Evolutionary conservation across 805 yeast species (phyloP), one percentile per base, ranked within the genome.

Genomic region (Sungouiella thailandica): DNA sequence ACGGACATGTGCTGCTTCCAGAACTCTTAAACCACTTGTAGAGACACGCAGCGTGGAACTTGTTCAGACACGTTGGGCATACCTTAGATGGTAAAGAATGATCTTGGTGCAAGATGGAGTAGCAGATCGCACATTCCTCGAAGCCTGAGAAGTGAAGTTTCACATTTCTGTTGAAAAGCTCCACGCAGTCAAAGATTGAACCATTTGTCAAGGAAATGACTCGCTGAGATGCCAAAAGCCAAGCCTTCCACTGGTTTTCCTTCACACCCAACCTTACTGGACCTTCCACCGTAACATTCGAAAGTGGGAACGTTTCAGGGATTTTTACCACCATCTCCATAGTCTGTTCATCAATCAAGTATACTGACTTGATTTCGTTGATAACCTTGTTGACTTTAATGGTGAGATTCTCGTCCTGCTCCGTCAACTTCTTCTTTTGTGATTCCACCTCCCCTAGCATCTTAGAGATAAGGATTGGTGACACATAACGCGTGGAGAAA

Each of bases 1-100:
- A 66, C 25, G 99, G 99, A 65, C 99, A 93, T 2, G 96, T 83
- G 45, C 86, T 84, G 35, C 85, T 74, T 25, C 93, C 94, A 10
- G 95, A 84, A 46, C 95, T 88, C 65, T 86, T 85, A 63, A 93
- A 93, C 99, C 99, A 93, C 56, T 89, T 85, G 69, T 87, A 89
- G 27, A 93, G 66, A 69, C 99, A 93, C 3, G 93, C 96, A 6
- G 96, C 80, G 58, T 93, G 99, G 69, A 89, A 93, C 55, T 83
- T 86, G 68, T 93, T 90, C 52, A 78, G 78, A 70, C 99, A 93
- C 0, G 96, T 88, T 11, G 82, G 68, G 61, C 99, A 93, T 3
- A 72, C 72, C 60, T 87, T 89, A 31, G 87, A 78, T 5, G 99
- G 98, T 37, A 93, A 70, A 6, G 95, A 82, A 49, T 84, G 85